Base-by-base conservation (phyloP, 2,329 filamentous ascomycete genomes). In the Calonectria hawksworthii region DNA sequence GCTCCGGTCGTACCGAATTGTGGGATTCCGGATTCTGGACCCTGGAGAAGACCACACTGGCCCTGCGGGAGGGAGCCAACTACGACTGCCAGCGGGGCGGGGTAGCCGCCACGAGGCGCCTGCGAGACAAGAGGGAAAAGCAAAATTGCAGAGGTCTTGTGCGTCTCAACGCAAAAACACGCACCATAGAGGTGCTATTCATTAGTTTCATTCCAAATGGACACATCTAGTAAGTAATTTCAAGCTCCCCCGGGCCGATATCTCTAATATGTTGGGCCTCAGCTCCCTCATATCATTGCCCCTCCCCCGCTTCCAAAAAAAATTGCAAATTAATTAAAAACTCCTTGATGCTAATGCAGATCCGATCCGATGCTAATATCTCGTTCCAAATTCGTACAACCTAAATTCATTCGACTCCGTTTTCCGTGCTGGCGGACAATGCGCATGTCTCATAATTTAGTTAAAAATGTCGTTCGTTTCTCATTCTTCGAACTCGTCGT, bases 371-470 rank as follows among this genome's bases (percentile, higher is more conserved):
- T 56, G 50, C 59, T 66, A 56, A 51, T 66, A 26, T 41, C n/a
- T 63, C 26, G 32, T 69, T 70, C 51, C 68, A 61, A 66, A 51
- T 71, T 63, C 41, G 26, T 70, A 54, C 61, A 65, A n/a, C 36
- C 26, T 26, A 71, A 71, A 47, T 63, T 59, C 56, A 54, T 65
- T 71, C 61, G 68, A 65, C 59, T 66, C 68, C 68, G 50, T 65
- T 63, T 56, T 66, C 68, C 68, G 44, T 18, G 68, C 61, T 66
- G 38, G 41, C 36, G 38, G 41, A n/a, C 26, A 36, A 71, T 71
- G 68, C 68, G 56, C 51, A n/a, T 71, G 13, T 56, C 36, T 71
- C 68, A 56, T 71, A 28, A 54, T 36, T 38, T 47, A 65, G 30
- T 56, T 71, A 65, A 66, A 44, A 44, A 65, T 41, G 14, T 56